These are phyloP conservation scores for Pleurotus ostreatus DNA, from an alignment of 768 basidiomycete genomes.

Conservation along the genomic window DNA sequence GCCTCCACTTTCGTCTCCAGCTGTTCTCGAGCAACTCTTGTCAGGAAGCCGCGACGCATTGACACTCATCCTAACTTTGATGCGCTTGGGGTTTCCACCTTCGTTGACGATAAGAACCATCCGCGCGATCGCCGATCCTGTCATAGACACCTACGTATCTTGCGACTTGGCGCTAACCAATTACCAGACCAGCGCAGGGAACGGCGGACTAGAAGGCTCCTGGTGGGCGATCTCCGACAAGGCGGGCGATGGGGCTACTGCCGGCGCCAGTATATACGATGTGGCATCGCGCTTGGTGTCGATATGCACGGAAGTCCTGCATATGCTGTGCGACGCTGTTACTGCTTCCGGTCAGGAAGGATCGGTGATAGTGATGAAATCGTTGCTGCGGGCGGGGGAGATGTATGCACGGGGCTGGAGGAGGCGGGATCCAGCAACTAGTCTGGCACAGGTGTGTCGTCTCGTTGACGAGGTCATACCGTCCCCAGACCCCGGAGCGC, in stretches of 20 bases:
- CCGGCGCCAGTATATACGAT: neutral
- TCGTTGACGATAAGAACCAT: conserved; percentile 48
- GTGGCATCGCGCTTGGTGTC: neutral
- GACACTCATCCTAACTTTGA: conserved; percentile 34
- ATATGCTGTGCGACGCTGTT: neutral
- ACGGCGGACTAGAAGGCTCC: neutral
- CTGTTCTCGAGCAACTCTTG: conserved; percentile 53
- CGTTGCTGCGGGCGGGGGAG: conserved; percentile 4
- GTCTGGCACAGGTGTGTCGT: conserved; percentile 39
- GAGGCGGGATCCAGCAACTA: neutral
- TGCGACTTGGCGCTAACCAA: conserved; percentile 32
- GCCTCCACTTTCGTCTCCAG: neutral
- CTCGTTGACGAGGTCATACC: conserved; percentile 61
- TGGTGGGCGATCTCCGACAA: conserved; percentile 2
- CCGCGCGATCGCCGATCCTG: conserved; percentile 36
- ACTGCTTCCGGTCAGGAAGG: neutral
- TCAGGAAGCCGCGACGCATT: conserved; percentile 50
- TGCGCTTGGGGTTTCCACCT: conserved; percentile 14
- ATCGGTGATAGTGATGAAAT: conserved; percentile 1
- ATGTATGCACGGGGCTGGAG: conserved; percentile 1
- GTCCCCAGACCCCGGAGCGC: conserved; percentile 9
- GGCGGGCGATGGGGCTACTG: neutral
- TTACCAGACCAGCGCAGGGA: neutral
- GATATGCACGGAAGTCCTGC: neutral
- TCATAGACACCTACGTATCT: conserved; percentile 55